These are phyloP conservation scores for Backusella australiensis DNA, from an alignment of 192 early-diverging fungal species.

Conservation along the genomic window DNA sequence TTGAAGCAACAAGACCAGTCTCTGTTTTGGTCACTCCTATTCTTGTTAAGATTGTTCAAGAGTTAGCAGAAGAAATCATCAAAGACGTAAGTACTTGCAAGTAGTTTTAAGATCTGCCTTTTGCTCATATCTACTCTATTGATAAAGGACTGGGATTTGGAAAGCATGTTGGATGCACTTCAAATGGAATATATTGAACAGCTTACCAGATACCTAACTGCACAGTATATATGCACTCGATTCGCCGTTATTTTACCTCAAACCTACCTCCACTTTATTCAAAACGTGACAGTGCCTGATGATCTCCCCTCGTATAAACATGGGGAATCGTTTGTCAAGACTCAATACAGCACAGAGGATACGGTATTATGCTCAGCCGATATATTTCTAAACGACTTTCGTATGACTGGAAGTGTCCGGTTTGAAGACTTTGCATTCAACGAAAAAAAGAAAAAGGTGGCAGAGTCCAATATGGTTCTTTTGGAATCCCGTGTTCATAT, in stretches of 20 bases:
- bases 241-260: slow-evolving; percentile 54
- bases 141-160: slow-evolving; percentile 58
- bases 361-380: slow-evolving; percentile 64
- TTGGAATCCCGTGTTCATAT: slow-evolving; percentile 54
- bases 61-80: slow-evolving; percentile 55
- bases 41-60: slow-evolving; percentile 64
- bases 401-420: slow-evolving; percentile 49
- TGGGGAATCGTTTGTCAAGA: slow-evolving; percentile 46
- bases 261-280: slow-evolving; percentile 64
- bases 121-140: slow-evolving; percentile 10
- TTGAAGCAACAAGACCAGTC: slow-evolving; percentile 53
- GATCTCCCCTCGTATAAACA: slow-evolving; percentile 46
- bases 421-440: slow-evolving; percentile 50
- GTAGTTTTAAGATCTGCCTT: background rate
- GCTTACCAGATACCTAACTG: slow-evolving; percentile 49
- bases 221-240: slow-evolving; percentile 47
- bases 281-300: slow-evolving; percentile 68
- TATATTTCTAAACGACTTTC: slow-evolving; percentile 51
- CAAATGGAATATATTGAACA: slow-evolving; percentile 63
- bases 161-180: slow-evolving; percentile 62
- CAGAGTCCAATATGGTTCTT: slow-evolving; percentile 44
- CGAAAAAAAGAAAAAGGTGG: slow-evolving; percentile 41
- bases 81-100: slow-evolving; percentile 41
- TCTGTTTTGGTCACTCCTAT: slow-evolving; percentile 67
- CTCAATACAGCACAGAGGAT: slow-evolving; percentile 58